Evolutionary conservation across 495 filamentous ascomycete species (phyloP).

Genomic region (Sabuloglossum arenarium): DNA sequence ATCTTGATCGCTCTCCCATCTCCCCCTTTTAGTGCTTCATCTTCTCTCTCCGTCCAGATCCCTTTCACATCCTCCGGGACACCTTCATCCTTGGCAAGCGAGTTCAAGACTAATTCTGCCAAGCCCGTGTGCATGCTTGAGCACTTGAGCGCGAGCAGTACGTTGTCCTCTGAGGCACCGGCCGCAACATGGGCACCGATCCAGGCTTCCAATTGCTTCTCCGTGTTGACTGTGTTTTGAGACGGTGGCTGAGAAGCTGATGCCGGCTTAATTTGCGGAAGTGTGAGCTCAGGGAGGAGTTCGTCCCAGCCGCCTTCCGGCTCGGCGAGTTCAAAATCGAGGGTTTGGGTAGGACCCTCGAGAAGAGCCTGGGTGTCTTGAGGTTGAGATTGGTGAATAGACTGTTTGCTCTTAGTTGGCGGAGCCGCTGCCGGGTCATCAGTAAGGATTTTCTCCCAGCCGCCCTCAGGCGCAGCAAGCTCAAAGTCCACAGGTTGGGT

Average conservation of each 20-base stretch:
- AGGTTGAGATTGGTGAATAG: not conserved
- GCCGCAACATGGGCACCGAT: not conserved
- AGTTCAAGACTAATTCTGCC: constrained; percentile 2
- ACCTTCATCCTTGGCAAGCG: not conserved
- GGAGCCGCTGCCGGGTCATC: not conserved
- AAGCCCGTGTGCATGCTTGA: constrained; percentile 3
- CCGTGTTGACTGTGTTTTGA: not conserved
- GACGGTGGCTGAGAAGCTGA: not conserved
- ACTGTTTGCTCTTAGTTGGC: no score
- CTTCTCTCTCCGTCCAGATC: constrained; percentile 5
- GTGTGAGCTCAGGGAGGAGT: not conserved
- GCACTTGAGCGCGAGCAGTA: constrained; percentile 4
- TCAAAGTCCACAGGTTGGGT: constrained; percentile 1
- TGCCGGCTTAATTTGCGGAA: not conserved
- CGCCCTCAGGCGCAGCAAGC: not conserved
- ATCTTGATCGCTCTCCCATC: constrained; percentile 1
- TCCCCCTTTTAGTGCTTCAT: not conserved
- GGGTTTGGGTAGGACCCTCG: not conserved
- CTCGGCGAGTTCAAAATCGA: constrained; percentile 1
- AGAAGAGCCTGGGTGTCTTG: constrained; percentile 5
- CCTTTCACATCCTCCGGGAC: not conserved
- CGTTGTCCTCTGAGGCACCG: not conserved
- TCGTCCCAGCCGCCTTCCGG: constrained; percentile 3
- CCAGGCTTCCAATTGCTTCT: constrained; percentile 1
- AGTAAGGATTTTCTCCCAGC: not conserved